phyloP scores from a whole-genome alignment of 352 stramenopile species.

The Pythium inflatum region DNA sequence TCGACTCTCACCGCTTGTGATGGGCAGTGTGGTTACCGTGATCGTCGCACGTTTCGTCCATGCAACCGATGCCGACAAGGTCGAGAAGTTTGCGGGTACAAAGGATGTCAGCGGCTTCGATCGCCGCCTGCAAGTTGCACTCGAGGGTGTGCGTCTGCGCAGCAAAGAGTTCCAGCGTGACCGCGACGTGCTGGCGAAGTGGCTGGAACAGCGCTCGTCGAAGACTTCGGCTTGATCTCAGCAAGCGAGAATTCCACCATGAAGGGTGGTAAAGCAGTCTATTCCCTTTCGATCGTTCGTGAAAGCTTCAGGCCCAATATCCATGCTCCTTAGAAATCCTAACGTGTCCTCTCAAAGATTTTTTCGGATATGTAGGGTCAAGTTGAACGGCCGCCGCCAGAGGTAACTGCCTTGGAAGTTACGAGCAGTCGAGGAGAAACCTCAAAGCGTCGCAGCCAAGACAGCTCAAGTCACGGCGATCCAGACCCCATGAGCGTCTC shows the following conservation, averaged over 20 bases:
- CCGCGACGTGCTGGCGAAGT: conserved; percentile 58
- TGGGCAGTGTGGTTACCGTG: conserved; percentile 49
- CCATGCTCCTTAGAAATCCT: too few relatives aligned
- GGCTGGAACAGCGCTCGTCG: conserved; percentile 39
- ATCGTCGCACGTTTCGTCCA: conserved; percentile 54
- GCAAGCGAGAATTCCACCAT: background rate
- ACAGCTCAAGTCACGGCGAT: too few relatives aligned
- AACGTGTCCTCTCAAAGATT: too few relatives aligned
- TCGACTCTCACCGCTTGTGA: conserved; percentile 61
- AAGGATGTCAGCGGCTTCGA: conserved; percentile 67
- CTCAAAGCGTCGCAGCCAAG: too few relatives aligned
- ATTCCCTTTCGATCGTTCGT: too few relatives aligned
- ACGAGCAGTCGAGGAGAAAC: too few relatives aligned
- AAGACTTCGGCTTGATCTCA: background rate
- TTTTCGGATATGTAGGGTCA: background rate
- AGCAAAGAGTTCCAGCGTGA: conserved; percentile 52
- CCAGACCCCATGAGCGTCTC: conserved; percentile 25
- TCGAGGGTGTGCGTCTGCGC: conserved; percentile 68
- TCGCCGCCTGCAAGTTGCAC: conserved; percentile 53
- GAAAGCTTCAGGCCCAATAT: too few relatives aligned
- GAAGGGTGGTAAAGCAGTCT: too few relatives aligned
- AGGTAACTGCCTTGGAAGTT: background rate
- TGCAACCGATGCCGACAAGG: conserved; percentile 50
- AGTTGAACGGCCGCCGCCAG: conserved; percentile 2
- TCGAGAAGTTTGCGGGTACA: conserved; percentile 56